Conservation (phyloP, 1,284 basidiomycete genomes). For the Moniliella sp. region DNA sequence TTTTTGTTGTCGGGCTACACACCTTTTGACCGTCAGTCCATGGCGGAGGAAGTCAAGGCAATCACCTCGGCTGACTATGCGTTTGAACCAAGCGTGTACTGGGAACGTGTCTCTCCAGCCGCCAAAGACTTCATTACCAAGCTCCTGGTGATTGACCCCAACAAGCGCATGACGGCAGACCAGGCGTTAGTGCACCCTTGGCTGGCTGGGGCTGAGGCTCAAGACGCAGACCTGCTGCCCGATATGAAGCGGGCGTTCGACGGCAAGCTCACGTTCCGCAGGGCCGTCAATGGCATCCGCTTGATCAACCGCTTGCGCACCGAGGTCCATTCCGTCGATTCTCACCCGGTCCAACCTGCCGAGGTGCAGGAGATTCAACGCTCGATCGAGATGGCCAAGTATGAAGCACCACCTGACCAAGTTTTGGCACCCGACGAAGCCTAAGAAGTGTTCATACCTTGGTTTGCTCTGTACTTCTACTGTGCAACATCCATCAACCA, state of each 20-base stretch:
- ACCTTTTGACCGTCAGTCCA: constrained; percentile 29
- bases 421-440: too few relatives aligned
- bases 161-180: constrained; percentile 14
- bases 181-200: constrained; percentile 24
- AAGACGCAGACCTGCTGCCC: constrained; percentile 27
- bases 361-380: too few relatives aligned
- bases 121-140: constrained; percentile 27
- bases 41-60: constrained; percentile 30
- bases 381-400: too few relatives aligned
- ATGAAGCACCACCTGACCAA: too few relatives aligned
- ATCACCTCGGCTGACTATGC: constrained; percentile 28
- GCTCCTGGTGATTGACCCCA: constrained; percentile 22
- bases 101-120: constrained; percentile 18
- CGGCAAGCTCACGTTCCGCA: constrained; percentile 27
- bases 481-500: too few relatives aligned
- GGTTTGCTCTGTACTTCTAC: too few relatives aligned
- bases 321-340: too few relatives aligned
- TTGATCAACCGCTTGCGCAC: too few relatives aligned
- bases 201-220: constrained; percentile 5
- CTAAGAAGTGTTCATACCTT: too few relatives aligned
- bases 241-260: constrained; percentile 33
- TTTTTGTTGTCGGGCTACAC: constrained; percentile 32
- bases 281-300: constrained; percentile 32
- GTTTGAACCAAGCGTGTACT: constrained; percentile 28
- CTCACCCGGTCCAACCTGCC: too few relatives aligned